A percentile compares a stretch with the other conserved stretches of the same genome.
Conservation (phyloP, 2,329 filamentous ascomycete species). For the Huntiella omanensis region DNA sequence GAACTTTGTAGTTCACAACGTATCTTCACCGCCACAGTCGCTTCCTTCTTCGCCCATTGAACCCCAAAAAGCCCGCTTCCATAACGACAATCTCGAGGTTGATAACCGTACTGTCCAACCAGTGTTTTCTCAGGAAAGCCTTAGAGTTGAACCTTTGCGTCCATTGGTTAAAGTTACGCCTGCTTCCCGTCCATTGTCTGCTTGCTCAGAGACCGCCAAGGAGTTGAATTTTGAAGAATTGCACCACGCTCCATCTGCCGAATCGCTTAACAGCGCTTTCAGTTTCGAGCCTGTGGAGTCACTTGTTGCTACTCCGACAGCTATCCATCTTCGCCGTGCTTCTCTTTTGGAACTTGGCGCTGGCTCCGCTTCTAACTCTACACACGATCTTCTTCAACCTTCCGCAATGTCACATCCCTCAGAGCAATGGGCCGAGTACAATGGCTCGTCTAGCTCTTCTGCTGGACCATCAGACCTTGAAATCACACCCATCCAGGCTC, state of each 20-base stretch:
- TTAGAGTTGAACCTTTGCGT: constrained; percentile 36
- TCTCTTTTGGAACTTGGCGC: constrained; percentile 14
- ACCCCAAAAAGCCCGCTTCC: not conserved
- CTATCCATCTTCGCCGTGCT: constrained; percentile 20
- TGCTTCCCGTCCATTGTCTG: constrained; percentile 9
- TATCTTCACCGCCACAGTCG: constrained; percentile 5
- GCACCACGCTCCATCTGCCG: constrained; percentile 30
- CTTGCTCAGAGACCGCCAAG: constrained; percentile 22
- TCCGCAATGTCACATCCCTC: constrained; percentile 13
- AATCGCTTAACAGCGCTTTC: constrained; percentile 35
- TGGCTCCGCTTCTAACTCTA: constrained; percentile 8
- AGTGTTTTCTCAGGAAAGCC: constrained; percentile 41
- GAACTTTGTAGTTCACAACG: constrained; percentile 12
- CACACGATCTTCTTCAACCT: constrained; percentile 17
- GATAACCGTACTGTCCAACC: constrained; percentile 15
- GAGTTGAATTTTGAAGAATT: constrained; percentile 32
- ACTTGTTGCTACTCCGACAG: constrained; percentile 22
- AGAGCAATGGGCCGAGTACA: constrained; percentile 6
- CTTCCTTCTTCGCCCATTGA: constrained; percentile 5
- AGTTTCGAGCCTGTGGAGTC: constrained; percentile 27
- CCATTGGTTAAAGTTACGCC: constrained; percentile 21
- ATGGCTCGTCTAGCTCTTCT: not conserved
- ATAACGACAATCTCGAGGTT: not conserved
- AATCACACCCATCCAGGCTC: constrained; percentile 22
- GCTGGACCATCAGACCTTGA: not conserved